Base-by-base conservation (phyloP, 2,329 filamentous ascomycete genomes). In the Ophiocordyceps robertsii region DNA sequence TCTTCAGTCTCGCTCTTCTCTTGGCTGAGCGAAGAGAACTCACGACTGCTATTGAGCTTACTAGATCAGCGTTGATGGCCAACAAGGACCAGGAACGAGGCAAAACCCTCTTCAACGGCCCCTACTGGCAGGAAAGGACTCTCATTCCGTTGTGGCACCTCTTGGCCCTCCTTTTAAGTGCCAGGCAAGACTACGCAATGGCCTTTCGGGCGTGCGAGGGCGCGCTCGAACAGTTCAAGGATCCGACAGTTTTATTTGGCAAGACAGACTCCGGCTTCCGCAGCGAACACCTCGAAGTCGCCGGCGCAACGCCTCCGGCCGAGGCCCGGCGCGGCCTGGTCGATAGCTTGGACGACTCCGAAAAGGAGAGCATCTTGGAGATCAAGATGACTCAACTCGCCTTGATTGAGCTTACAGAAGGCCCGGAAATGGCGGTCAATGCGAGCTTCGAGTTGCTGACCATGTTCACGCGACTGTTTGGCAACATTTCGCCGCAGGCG, bases 331-430 rank as follows among this genome's bases (percentile, higher is more conserved):
- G 54, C 48, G 77, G 80, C 4, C 56, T 85, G 38, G 72, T 93
- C 1, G 83, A 90, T 49, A 78, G 84, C 37, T 85, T 95, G 78
- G 82, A 87, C 47, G 77, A 80, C 44, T 77, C 79, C 24, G 89
- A 96, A 56, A 93, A 88, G 56, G 85, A 89, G 59, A 76, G 77
- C 39, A 81, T 98, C 36, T 64, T 98, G n/a, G 85, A 96, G 60
- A 80, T 95, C 47, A 94, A 94, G 60, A 94, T 96, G 77, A 95
- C 90, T 11, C 89, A 96, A 55, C 69, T 98, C 46, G 75, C 84
- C 4, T 72, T 98, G 17, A 63, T 92, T 4, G 90, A 96, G 61
- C 66, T 92, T 14, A 66, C 86, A 4, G 88, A 95, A 56, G 88
- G 88, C 1, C 79, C 88, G 0, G 81, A 86, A 44, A 77, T 82